These are phyloP conservation scores for Globisporangium mamillatum DNA, from an alignment of 352 stramenopile species.

Conservation along the genomic window DNA sequence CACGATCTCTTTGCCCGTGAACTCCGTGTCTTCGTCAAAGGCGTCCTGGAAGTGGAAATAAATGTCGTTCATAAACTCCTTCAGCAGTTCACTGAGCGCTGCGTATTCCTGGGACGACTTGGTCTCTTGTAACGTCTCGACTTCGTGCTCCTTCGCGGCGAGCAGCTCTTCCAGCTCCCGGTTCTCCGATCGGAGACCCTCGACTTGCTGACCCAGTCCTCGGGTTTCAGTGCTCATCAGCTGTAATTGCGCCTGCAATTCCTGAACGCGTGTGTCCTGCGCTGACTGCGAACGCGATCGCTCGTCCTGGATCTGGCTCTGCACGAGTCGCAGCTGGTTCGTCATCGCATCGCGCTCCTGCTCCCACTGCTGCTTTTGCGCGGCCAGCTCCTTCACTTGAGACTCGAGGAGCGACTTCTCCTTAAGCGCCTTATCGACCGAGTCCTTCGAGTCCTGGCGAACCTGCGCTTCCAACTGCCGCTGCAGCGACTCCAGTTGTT, in stretches of 20 bases:
- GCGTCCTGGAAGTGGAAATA: slow-evolving; percentile 86
- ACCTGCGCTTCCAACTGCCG: slow-evolving; percentile 57
- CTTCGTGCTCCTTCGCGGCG: slow-evolving; percentile 43
- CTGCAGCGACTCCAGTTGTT: slow-evolving; percentile 55
- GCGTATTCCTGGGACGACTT: slow-evolving; percentile 56
- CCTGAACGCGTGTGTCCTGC: slow-evolving; percentile 46
- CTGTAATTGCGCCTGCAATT: slow-evolving; percentile 51
- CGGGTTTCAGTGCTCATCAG: slow-evolving; percentile 36
- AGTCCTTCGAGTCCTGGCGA: slow-evolving; percentile 54
- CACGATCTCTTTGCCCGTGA: slow-evolving; percentile 81
- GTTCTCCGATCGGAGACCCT: slow-evolving; percentile 37
- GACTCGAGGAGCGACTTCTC: slow-evolving; percentile 45
- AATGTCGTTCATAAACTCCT: slow-evolving; percentile 88
- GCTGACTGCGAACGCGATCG: slow-evolving; percentile 37
- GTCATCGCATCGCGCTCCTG: slow-evolving; percentile 48
- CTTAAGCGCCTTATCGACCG: slow-evolving; percentile 33
- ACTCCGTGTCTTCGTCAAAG: slow-evolving; percentile 82
- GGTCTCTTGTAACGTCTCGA: slow-evolving; percentile 37
- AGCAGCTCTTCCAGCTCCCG: slow-evolving; percentile 52
- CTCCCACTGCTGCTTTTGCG: slow-evolving; percentile 50
- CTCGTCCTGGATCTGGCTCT: slow-evolving; percentile 64
- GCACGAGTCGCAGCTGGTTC: slow-evolving; percentile 43
- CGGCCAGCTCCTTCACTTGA: slow-evolving; percentile 40
- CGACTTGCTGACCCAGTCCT: slow-evolving; percentile 44
- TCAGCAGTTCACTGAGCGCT: slow-evolving; percentile 65